These are phyloP conservation scores for Herpetomonas tarakana DNA, from an alignment of 208 protist genomes.

Conservation along the genomic window DNA sequence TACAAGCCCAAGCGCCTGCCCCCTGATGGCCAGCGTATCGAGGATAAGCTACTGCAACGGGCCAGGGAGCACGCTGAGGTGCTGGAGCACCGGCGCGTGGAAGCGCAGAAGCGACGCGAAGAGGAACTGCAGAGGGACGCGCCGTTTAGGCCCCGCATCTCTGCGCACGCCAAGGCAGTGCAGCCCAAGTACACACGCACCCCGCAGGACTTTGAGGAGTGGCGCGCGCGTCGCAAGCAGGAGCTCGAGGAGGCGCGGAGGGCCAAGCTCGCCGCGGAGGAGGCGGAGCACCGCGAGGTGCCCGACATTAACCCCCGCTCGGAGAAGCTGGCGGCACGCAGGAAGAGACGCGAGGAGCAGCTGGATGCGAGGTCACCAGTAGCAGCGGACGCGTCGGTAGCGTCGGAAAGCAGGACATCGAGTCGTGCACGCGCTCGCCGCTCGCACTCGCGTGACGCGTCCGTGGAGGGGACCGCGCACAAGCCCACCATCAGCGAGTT, in stretches of 20 bases:
- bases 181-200: constrained; percentile 29
- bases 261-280: constrained; percentile 9
- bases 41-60: constrained; percentile 48
- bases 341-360: constrained; percentile 27
- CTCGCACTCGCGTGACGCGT: not conserved
- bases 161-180: constrained; percentile 31
- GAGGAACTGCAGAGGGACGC: constrained; percentile 29
- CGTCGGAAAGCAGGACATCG: no score
- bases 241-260: constrained; percentile 20
- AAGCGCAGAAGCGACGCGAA: constrained; percentile 29
- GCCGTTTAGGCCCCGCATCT: constrained; percentile 56
- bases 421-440: not conserved
- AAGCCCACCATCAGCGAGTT: constrained; percentile 46
- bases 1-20: constrained; percentile 7
- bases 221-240: constrained; percentile 18
- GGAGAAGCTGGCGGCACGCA: constrained; percentile 33
- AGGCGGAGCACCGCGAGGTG: constrained; percentile 21
- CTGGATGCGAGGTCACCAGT: constrained; percentile 20
- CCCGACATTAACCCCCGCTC: constrained; percentile 50
- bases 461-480: constrained; percentile 8
- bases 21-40: constrained; percentile 31
- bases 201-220: constrained; percentile 16
- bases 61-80: constrained; percentile 39
- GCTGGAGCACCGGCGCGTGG: constrained; percentile 10
- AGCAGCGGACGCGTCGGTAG: not conserved